These are phyloP conservation scores for Ceratorhiza oryzae-sativae DNA, from an alignment of 1,284 basidiomycete species.

Conservation along the genomic window DNA sequence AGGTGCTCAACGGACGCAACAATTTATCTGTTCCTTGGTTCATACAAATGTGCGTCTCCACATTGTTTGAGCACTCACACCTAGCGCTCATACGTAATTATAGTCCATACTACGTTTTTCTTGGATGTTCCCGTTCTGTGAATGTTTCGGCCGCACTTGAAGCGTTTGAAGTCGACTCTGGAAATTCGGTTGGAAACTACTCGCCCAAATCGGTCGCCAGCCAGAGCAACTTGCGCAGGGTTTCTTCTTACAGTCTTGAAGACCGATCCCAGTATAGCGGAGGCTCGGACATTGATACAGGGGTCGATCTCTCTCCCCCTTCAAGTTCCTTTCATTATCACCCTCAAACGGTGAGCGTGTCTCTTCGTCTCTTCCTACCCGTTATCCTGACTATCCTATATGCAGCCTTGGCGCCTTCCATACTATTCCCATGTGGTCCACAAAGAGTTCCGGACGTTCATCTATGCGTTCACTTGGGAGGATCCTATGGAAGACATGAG, in stretches of 20 bases:
- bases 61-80: background rate
- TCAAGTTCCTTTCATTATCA: conserved; percentile 82
- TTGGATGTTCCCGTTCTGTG: conserved; percentile 72
- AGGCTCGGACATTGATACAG: conserved; percentile 49
- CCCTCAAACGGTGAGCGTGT: conserved; percentile 57
- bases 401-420: conserved; percentile 73
- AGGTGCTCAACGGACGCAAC: conserved; percentile 77
- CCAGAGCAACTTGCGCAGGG: conserved; percentile 45
- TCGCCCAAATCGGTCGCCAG: conserved; percentile 51
- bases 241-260: conserved; percentile 47
- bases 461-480: conserved; percentile 82
- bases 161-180: conserved; percentile 75
- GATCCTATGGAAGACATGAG: conserved; percentile 81
- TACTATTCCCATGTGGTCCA: conserved; percentile 78
- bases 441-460: conserved; percentile 78
- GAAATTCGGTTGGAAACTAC: conserved; percentile 67
- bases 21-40: conserved; percentile 73
- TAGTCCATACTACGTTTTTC: conserved; percentile 79
- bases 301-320: conserved; percentile 63
- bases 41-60: conserved; percentile 63
- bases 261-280: conserved; percentile 50
- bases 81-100: conserved; percentile 12
- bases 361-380: conserved; percentile 24
- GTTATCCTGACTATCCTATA: conserved; percentile 14
- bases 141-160: conserved; percentile 67